A percentile compares a stretch with the other conserved stretches of the same genome.
Conservation (phyloP, 1,284 basidiomycete genomes). For the Moesziomyces aphidis region DNA sequence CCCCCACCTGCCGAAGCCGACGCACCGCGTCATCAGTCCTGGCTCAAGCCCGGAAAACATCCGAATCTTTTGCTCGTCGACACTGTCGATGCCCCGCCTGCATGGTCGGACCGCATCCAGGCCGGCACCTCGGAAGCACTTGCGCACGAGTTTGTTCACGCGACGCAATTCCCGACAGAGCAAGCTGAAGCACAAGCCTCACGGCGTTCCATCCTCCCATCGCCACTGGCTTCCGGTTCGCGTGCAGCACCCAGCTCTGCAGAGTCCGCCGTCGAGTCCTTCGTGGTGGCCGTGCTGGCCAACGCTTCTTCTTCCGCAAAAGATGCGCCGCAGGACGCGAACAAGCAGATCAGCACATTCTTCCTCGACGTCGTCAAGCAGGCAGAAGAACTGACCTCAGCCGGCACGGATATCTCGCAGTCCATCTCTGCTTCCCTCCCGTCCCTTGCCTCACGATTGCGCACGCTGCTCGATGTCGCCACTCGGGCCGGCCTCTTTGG, state of each 20-base stretch:
- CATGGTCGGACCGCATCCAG: constrained; percentile 56
- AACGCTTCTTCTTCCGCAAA: constrained; percentile 5
- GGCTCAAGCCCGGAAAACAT: constrained; percentile 51
- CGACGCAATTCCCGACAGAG: constrained; percentile 47
- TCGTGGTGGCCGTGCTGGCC: constrained; percentile 16
- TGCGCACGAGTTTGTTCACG: constrained; percentile 64
- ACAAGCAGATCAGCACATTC: constrained; percentile 7
- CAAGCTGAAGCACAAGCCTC: background rate
- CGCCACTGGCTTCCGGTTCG: constrained; percentile 2
- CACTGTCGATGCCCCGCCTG: constrained; percentile 26
- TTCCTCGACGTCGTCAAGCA: constrained; percentile 15
- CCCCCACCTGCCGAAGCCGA: background rate
- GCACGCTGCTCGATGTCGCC: constrained; percentile 21
- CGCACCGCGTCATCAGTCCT: constrained; percentile 20
- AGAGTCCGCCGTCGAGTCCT: constrained; percentile 13
- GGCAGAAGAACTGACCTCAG: constrained; percentile 12
- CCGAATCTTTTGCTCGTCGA: constrained; percentile 50
- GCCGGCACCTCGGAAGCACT: constrained; percentile 53
- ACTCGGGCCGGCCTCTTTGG: constrained; percentile 19
- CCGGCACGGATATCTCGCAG: background rate
- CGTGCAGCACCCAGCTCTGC: background rate
- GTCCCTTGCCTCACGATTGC: constrained; percentile 18
- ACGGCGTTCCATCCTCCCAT: constrained; percentile 17
- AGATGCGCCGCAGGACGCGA: background rate
- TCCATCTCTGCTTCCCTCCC: background rate